Evolutionary conservation across 2,329 filamentous ascomycete species (phyloP).

Genomic region (Orbilia quercus): DNA sequence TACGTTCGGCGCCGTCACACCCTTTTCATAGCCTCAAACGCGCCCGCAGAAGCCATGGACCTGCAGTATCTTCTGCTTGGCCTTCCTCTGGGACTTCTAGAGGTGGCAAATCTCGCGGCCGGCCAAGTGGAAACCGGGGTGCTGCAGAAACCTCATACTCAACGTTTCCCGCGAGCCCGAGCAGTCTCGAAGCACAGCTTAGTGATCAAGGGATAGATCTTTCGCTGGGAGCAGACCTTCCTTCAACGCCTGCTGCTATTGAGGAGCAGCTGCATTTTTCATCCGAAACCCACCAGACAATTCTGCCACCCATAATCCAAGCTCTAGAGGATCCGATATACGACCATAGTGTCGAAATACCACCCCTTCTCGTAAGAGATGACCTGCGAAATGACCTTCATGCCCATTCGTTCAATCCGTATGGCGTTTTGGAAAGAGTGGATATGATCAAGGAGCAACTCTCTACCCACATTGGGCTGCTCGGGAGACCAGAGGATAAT

Average conservation of each 20-base stretch:
- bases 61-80: constrained; percentile 92
- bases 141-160: constrained; percentile 62
- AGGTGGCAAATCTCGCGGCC: constrained; percentile 76
- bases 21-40: constrained; percentile 59
- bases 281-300: constrained; percentile 45
- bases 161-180: constrained; percentile 74
- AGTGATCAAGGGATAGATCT: constrained; percentile 42
- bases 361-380: constrained; percentile 44
- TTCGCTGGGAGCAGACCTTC: constrained; percentile 31
- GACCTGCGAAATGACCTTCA: constrained; percentile 26
- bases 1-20: constrained; percentile 34
- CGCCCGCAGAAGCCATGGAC: constrained; percentile 76
- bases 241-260: constrained; percentile 40
- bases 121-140: constrained; percentile 69
- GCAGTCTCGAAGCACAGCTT: constrained; percentile 38
- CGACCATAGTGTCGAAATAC: constrained; percentile 48
- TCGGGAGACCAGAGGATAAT: constrained; percentile 25
- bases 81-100: constrained; percentile 72
- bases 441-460: constrained; percentile 49
- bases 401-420: constrained; percentile 33
- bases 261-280: constrained; percentile 48
- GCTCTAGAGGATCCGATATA: constrained; percentile 44
- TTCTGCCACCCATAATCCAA: constrained; percentile 48
- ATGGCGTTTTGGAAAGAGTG: constrained; percentile 20
- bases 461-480: constrained; percentile 24